Base-by-base conservation (phyloP, 192 early-diverging fungal species). In the Coemansia sp. region DNA sequence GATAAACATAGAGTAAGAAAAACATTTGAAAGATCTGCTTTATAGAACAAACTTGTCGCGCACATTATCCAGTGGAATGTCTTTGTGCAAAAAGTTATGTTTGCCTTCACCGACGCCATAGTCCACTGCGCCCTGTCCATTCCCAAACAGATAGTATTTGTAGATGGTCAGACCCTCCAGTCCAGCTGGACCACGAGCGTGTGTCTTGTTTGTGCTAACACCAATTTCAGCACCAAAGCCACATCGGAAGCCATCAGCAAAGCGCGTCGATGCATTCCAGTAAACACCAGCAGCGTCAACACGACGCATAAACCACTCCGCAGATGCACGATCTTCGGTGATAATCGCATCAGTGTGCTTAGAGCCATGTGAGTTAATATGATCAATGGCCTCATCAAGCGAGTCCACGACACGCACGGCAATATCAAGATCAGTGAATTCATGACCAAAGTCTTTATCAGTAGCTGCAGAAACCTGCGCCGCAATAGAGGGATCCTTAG, bases 161-260 rank as follows among this genome's bases (percentile, higher is more conserved):
- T 98, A 98, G 62, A 97, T 97, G n/a, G 96, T 90, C 54, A 99
- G 76, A 8, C 97, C 95, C 82, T 98, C 95, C 54, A 99, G 81
- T 0, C 97, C 97, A 4, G 97, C 97, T 1, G 97, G 97, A 4
- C 97, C 97, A 58, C 97, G 88, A 9, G 97, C 97, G 73, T 99
- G 97, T 1, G 95, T 98, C 80, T 99, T 99, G 85, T 99, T 99
- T 59, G 97, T 99, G 68, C 91, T 93, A 27, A 92, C 93, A 25
- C 97, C 97, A 64, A 98, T 94, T 79, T 98, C 97, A 0, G 97
- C 91, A 29, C 97, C 97, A 84, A 98, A 98, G 19, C 97, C 97
- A 80, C 96, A 97, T 59, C 95, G 87, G 88, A 98, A 98, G 6
- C 97, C 97, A 74, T 98, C 97, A 32, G 97, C 94, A 83, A 98